phyloP scores from a whole-genome alignment of 352 stramenopile species.

The Globisporangium mamillatum region DNA sequence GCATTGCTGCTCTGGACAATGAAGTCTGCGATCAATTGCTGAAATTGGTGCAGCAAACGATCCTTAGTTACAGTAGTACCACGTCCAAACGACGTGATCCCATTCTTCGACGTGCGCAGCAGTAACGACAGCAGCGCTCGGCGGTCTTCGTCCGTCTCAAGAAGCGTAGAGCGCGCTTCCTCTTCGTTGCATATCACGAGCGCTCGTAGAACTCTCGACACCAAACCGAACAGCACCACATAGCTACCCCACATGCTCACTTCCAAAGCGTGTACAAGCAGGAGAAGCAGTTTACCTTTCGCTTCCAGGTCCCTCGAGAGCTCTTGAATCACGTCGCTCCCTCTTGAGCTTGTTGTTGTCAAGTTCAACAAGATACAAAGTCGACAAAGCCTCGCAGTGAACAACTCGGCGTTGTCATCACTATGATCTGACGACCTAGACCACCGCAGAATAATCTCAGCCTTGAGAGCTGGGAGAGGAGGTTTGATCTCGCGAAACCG shows the following conservation, averaged over 20 bases:
- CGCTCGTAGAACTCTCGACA: not conserved
- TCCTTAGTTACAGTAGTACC: not conserved
- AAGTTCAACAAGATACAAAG: conserved; percentile 37
- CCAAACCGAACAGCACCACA: not conserved
- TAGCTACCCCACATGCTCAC: not conserved
- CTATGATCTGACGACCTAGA: not conserved
- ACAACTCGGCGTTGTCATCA: not conserved
- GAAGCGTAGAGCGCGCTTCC: not conserved
- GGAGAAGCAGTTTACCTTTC: conserved; percentile 8
- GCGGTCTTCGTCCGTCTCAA: conserved; percentile 7
- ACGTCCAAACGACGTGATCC: not conserved
- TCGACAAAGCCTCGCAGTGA: conserved; percentile 34
- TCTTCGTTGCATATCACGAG: not conserved
- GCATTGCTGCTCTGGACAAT: conserved; percentile 17
- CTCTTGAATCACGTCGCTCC: conserved; percentile 6
- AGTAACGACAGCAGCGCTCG: conserved; percentile 29
- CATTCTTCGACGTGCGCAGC: conserved; percentile 14
- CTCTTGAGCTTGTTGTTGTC: conserved; percentile 9
- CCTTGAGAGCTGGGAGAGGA: conserved; percentile 12
- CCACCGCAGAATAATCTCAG: conserved; percentile 15
- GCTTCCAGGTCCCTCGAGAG: conserved; percentile 22
- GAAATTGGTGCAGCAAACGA: not conserved
- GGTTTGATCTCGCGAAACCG: conserved; percentile 24
- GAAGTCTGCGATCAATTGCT: conserved; percentile 36
- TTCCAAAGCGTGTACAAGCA: conserved; percentile 6